phyloP scores from a whole-genome alignment of 306 rosid genomes.

The Sphenostylis stenocarpa region DNA sequence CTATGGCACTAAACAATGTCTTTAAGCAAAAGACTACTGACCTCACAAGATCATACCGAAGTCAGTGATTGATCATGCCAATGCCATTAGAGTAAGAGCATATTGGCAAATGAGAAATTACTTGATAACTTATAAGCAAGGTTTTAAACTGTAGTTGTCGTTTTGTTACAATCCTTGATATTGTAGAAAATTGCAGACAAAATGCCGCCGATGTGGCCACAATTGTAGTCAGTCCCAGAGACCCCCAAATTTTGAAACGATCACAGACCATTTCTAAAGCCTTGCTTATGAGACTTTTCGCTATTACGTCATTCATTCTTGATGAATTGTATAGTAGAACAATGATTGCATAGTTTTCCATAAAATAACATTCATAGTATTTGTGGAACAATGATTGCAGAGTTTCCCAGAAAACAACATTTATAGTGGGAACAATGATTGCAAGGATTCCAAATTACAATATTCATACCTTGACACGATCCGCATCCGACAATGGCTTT shows the following conservation, averaged over 20 bases:
- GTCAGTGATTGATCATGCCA: not conserved
- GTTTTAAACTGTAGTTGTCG: not conserved
- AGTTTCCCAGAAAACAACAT: not conserved
- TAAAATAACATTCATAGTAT: not conserved
- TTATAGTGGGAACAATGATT: not conserved
- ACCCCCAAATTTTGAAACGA: not conserved
- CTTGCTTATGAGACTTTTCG: not conserved
- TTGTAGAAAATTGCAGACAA: not conserved
- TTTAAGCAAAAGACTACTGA: not conserved
- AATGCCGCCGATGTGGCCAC: not conserved
- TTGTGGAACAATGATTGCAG: not conserved
- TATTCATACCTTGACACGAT: conserved; percentile 49
- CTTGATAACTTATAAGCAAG: not conserved
- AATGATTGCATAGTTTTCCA: not conserved
- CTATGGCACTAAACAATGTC: not conserved
- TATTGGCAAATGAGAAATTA: not conserved
- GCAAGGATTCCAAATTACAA: not conserved
- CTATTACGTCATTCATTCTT: not conserved
- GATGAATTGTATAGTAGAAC: not conserved
- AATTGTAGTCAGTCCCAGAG: not conserved
- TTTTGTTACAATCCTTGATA: not conserved
- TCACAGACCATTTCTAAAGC: not conserved
- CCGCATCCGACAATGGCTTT: conserved; percentile 52
- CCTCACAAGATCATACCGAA: not conserved
- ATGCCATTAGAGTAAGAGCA: not conserved